A percentile compares a stretch with the other conserved stretches of the same genome.
Conservation (phyloP, 192 early-diverging fungal genomes). For the Entomortierella parvispora region DNA sequence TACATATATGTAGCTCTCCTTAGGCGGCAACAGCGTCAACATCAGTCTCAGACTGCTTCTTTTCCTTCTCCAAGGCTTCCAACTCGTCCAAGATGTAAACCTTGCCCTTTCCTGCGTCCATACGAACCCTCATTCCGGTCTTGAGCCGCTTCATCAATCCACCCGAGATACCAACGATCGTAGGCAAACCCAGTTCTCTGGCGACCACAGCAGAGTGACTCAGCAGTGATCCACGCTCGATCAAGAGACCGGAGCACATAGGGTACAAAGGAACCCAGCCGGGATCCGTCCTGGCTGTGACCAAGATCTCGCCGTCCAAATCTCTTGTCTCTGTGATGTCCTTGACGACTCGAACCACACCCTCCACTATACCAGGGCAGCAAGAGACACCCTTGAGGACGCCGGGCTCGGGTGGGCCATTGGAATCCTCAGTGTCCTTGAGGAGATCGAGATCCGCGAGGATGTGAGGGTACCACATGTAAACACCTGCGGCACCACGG, state of each 20-base stretch:
- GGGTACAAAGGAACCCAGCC: slow-evolving; percentile 57
- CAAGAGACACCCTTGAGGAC: slow-evolving; percentile 48
- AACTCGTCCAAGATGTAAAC: slow-evolving; percentile 48
- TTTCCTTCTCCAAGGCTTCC: slow-evolving; percentile 44
- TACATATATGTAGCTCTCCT: not conserved
- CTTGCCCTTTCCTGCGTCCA: slow-evolving; percentile 53
- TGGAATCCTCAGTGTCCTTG: slow-evolving; percentile 46
- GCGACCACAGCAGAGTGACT: slow-evolving; percentile 57
- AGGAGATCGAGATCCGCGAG: slow-evolving; percentile 46
- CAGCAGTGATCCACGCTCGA: slow-evolving; percentile 51
- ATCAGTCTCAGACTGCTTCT: not conserved
- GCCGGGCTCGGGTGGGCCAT: slow-evolving; percentile 47
- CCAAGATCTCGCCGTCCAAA: slow-evolving; percentile 47
- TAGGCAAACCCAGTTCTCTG: slow-evolving; percentile 54
- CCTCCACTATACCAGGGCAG: slow-evolving; percentile 50
- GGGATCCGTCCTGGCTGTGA: slow-evolving; percentile 51
- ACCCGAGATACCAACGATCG: slow-evolving; percentile 56
- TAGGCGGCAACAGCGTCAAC: not conserved
- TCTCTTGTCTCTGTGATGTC: slow-evolving; percentile 41
- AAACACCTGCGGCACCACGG: slow-evolving; percentile 43
- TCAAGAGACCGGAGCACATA: slow-evolving; percentile 52
- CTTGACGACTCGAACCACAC: slow-evolving; percentile 49
- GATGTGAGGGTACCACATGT: slow-evolving; percentile 53
- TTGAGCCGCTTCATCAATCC: slow-evolving; percentile 49
- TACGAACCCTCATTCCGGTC: slow-evolving; percentile 48